phyloP scores from a whole-genome alignment of 2,329 filamentous ascomycete species.

The Fusarium succisae region DNA sequence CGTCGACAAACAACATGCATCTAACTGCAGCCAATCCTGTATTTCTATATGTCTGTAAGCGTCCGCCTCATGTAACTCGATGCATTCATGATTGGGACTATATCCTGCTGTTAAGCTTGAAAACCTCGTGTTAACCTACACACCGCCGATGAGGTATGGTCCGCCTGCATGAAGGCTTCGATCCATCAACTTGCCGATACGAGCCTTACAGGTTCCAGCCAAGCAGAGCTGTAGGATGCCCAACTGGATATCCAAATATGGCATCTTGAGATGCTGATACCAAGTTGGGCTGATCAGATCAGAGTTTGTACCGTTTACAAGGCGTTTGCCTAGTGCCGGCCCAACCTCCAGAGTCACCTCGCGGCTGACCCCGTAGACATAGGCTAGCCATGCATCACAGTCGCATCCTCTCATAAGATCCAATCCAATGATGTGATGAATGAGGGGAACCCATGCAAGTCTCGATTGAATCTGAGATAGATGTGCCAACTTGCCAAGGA shows the following conservation, averaged over 20 bases:
- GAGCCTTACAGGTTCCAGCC: conserved; percentile 25
- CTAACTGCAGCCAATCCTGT: conserved; percentile 19
- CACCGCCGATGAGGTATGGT: conserved; percentile 27
- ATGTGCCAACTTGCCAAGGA: conserved; percentile 28
- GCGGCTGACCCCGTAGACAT: conserved; percentile 4
- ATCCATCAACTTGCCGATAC: conserved; percentile 31
- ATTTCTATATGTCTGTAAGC: conserved; percentile 13
- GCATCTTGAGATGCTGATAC: conserved; percentile 14
- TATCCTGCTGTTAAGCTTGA: conserved; percentile 10
- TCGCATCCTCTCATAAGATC: background rate
- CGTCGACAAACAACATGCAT: conserved; percentile 2
- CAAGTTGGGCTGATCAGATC: conserved; percentile 16
- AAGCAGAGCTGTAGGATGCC: conserved; percentile 9
- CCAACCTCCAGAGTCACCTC: background rate
- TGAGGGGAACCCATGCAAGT: conserved; percentile 26
- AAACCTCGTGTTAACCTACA: conserved; percentile 29
- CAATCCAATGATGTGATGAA: conserved; percentile 11
- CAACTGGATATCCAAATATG: conserved; percentile 17
- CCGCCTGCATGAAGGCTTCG: conserved; percentile 18
- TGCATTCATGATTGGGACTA: conserved; percentile 5
- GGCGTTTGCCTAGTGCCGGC: conserved; percentile 3
- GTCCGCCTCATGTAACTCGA: conserved; percentile 29
- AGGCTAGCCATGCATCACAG: conserved; percentile 5
- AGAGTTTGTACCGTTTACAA: conserved; percentile 20
- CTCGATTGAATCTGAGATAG: conserved; percentile 10